Conservation (phyloP, 208 protist species). For the Phytomonas serpens region DNA sequence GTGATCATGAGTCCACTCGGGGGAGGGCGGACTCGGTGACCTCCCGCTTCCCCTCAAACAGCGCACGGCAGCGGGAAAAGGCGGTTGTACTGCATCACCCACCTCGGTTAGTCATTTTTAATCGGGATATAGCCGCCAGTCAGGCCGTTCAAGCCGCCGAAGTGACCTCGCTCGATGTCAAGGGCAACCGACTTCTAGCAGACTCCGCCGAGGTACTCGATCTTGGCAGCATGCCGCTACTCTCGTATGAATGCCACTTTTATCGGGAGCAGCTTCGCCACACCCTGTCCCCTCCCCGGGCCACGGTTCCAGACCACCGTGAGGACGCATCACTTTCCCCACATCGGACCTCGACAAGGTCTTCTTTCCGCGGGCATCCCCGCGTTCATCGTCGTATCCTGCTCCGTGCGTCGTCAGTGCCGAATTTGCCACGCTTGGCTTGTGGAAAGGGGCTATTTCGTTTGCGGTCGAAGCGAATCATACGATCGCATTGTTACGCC, state of each 20-base stretch:
- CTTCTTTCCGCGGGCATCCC: not conserved
- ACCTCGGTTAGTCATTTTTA: conserved; percentile 40
- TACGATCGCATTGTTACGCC: not conserved
- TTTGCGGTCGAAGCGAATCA: not conserved
- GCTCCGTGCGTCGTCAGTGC: conserved; percentile 40
- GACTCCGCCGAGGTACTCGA: conserved; percentile 29
- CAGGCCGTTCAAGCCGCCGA: conserved; percentile 18
- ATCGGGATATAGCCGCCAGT: conserved; percentile 13
- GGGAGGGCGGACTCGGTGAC: not conserved
- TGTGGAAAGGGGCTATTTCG: conserved; percentile 15
- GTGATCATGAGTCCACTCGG: not conserved
- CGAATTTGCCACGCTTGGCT: conserved; percentile 21
- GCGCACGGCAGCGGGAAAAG: conserved; percentile 7
- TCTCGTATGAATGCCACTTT: conserved; percentile 40
- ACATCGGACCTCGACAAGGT: conserved; percentile 6
- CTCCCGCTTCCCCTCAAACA: not conserved
- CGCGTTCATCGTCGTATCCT: not conserved
- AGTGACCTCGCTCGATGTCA: conserved; percentile 21
- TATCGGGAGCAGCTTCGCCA: conserved; percentile 36
- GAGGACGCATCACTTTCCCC: not conserved
- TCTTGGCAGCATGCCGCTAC: conserved; percentile 26
- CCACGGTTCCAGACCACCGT: not conserved
- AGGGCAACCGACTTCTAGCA: conserved; percentile 16
- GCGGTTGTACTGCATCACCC: conserved; percentile 54
- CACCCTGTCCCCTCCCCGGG: too few species aligned